Evolutionary conservation across 257 asterid species (phyloP), one percentile per base, ranked within the genome.

Genomic region (Voacanga thouarsii): DNA sequence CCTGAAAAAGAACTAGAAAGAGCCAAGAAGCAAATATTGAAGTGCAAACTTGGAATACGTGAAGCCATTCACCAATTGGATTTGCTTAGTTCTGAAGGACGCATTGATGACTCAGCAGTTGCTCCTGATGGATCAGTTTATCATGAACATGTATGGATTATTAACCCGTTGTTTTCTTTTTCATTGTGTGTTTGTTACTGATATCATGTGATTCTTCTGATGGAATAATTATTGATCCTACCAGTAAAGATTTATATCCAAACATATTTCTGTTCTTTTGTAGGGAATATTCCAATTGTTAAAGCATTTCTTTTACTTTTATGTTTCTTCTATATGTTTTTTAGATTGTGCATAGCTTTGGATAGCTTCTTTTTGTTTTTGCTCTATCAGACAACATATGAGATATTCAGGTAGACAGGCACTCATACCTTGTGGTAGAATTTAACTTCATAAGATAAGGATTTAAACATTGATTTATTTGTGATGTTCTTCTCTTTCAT

Each of bases 61-160:
- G 99, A 96, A 77, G 98, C 94, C 74, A 84, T 93, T 87, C 93
- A 70, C 81, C 92, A 89, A 77, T 80, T 96, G 84, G 98, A 96
- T 88, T 82, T 85, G 88, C 96, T 93, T 77, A 84, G 97, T 85
- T 93, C 96, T 72, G 89, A 84, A 77, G 98, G 99, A 56, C 80
- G 87, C 77, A 90, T 88, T 72, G 88, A 79, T 65, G 92, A 87
- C 81, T 85, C 94, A 43, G 92, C 85, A 56, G 86, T 90, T 83
- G 92, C 90, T 82, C 89, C 96, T 45, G 97, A 92, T 89, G 98
- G 97, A 84, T 90, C 99, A 71, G 89, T 95, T 88, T 94, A 93
- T 82, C 97, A 92, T 81, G 93, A 93, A 83, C 89, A 93, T 88
- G 99, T 96, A 83, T 81, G 94, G 55, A 72, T 50, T 56, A 45